Percentiles rank a stretch among this genome's conserved stretches.
These are phyloP conservation scores for Mycotypha africana DNA, from an alignment of 371 early-diverging fungal species.

Conservation along the genomic window DNA sequence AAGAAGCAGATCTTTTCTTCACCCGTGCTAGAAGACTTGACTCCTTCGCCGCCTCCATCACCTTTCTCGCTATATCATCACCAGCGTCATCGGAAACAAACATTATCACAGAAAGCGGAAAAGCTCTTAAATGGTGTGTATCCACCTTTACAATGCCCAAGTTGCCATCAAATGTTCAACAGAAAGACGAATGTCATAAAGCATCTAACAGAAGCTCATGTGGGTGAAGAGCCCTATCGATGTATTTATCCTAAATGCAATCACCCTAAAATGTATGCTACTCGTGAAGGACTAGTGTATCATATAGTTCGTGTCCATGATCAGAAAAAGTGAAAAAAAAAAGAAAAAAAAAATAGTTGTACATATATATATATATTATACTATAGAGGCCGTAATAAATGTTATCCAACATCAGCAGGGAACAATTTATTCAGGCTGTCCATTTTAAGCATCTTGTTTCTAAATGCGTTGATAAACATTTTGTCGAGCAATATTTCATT, in stretches of 20 bases:
- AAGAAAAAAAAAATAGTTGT: neutral
- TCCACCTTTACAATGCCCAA: constrained; percentile 39
- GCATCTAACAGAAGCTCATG: constrained; percentile 34
- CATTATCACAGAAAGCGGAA: constrained; percentile 23
- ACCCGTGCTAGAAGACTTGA: neutral
- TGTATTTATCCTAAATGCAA: constrained; percentile 33
- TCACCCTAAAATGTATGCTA: constrained; percentile 40
- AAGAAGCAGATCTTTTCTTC: neutral
- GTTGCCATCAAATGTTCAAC: constrained; percentile 30
- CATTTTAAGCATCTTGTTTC: constrained; percentile 52
- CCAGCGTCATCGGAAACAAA: constrained; percentile 23
- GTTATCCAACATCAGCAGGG: too few species aligned
- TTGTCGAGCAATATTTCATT: constrained; percentile 61
- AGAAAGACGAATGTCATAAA: constrained; percentile 44
- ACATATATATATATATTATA: too few species aligned
- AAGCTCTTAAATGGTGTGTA: constrained; percentile 26
- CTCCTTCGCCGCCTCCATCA: constrained; percentile 21
- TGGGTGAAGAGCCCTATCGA: constrained; percentile 40
- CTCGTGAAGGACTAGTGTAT: constrained; percentile 42
- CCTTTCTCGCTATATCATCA: constrained; percentile 14
- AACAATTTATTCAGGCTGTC: constrained; percentile 12
- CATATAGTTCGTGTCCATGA: constrained; percentile 43
- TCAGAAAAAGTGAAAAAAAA: too few species aligned
- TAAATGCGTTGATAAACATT: constrained; percentile 51
- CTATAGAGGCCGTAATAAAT: too few species aligned